Conservation (phyloP, 179 eudicot genomes). For the Carnegiea gigantea region DNA sequence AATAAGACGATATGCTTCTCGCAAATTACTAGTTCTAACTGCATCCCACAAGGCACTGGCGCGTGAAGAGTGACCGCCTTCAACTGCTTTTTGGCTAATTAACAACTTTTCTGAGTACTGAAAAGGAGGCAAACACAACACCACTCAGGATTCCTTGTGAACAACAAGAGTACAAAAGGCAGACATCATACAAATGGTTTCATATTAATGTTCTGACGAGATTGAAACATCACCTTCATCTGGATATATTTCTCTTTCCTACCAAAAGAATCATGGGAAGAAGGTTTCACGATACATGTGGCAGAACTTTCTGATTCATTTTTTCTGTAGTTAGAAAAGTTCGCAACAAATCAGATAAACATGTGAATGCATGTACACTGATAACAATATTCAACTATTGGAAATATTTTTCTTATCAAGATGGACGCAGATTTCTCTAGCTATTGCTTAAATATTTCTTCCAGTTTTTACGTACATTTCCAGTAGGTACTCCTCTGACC, state of each 20-base stretch:
- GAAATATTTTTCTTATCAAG: neutral
- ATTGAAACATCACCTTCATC: constrained; percentile 61
- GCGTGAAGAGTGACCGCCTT: constrained; percentile 31
- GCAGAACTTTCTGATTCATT: constrained; percentile 35
- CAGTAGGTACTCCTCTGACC: neutral
- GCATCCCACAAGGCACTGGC: constrained; percentile 86
- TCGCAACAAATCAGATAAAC: constrained; percentile 12
- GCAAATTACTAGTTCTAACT: constrained; percentile 57
- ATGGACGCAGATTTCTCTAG: neutral
- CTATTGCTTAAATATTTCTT: neutral
- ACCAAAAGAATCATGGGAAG: constrained; percentile 46
- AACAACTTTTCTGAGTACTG: constrained; percentile 78
- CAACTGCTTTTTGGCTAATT: constrained; percentile 42
- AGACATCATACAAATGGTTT: neutral
- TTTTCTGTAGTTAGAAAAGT: constrained; percentile 38
- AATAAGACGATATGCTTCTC: constrained; percentile 68
- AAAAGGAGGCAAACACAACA: constrained; percentile 9
- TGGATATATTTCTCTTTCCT: constrained; percentile 80
- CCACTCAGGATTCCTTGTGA: neutral
- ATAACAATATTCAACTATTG: neutral
- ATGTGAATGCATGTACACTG: neutral
- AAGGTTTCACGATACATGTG: constrained; percentile 51
- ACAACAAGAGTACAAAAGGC: neutral
- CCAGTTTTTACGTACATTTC: neutral
- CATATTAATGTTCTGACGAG: neutral